phyloP scores from a whole-genome alignment of 2,329 filamentous ascomycete genomes.

The Stagonosporopsis rhizophila region DNA sequence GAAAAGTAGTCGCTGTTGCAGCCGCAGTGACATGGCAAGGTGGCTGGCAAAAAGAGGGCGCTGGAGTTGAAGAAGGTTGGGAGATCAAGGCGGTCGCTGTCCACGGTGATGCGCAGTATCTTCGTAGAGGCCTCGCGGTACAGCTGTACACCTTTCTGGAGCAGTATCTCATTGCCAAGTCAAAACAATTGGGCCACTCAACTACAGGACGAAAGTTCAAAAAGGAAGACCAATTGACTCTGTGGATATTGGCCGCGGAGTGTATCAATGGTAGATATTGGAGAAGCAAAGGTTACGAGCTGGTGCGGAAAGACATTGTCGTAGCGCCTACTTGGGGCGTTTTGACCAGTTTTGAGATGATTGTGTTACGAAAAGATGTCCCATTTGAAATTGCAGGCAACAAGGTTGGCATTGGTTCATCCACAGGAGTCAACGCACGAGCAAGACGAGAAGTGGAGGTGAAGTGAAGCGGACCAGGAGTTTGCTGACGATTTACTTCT shows the following conservation, averaged over 20 bases:
- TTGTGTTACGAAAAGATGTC: constrained; percentile 30
- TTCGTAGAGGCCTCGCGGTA: constrained; percentile 29
- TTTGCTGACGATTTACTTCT: neutral
- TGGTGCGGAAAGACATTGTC: constrained; percentile 22
- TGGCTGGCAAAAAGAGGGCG: constrained; percentile 28
- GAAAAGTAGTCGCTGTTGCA: constrained; percentile 33
- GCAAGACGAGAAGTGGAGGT: neutral
- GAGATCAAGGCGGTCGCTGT: constrained; percentile 40
- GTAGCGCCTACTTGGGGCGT: constrained; percentile 30
- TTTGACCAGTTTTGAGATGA: constrained; percentile 31
- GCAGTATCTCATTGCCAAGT: neutral
- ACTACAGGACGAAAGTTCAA: neutral
- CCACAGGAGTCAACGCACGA: neutral
- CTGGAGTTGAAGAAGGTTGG: constrained; percentile 30
- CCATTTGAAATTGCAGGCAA: neutral
- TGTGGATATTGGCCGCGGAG: constrained; percentile 38
- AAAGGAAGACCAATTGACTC: constrained; percentile 1
- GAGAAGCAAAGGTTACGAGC: constrained; percentile 32
- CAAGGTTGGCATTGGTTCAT: neutral
- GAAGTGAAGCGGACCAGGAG: neutral
- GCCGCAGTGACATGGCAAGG: constrained; percentile 35
- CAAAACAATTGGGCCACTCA: neutral
- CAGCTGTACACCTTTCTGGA: constrained; percentile 21
- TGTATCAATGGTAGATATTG: constrained; percentile 37
- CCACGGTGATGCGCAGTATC: constrained; percentile 23